These are phyloP conservation scores for Aspergillus sp. DNA, from an alignment of 2,329 filamentous ascomycete species.

Conservation along the genomic window DNA sequence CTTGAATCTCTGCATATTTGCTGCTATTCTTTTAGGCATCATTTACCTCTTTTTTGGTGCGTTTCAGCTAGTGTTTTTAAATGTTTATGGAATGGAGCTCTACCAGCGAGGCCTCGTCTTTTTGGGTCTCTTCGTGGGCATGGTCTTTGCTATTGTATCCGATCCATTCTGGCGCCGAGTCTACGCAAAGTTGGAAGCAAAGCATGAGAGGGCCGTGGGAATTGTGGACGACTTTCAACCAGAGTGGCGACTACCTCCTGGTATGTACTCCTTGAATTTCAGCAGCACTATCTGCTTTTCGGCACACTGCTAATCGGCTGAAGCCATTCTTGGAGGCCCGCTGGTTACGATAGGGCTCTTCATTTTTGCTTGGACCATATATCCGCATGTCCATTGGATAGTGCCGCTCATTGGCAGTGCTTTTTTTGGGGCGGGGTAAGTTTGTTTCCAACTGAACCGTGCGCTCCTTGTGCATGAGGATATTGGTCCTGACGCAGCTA, in stretches of 20 bases:
- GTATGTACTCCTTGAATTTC: slow-evolving; percentile 33
- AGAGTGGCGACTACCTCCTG: slow-evolving; percentile 79
- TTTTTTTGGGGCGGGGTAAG: slow-evolving; percentile 71
- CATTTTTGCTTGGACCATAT: slow-evolving; percentile 86
- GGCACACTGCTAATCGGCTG: slow-evolving; percentile 6
- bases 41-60: slow-evolving; percentile 91
- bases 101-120: slow-evolving; percentile 82
- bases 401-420: slow-evolving; percentile 70
- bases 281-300: not conserved
- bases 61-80: slow-evolving; percentile 75
- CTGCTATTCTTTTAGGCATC: slow-evolving; percentile 81
- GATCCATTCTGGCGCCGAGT: slow-evolving; percentile 50
- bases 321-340: slow-evolving; percentile 68
- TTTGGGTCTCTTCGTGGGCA: slow-evolving; percentile 53
- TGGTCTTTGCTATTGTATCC: slow-evolving; percentile 46
- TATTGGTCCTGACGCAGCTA: not conserved
- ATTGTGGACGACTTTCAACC: slow-evolving; percentile 64
- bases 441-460: slow-evolving; percentile 24
- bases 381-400: slow-evolving; percentile 70
- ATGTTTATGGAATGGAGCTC: slow-evolving; percentile 72
- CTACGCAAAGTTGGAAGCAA: slow-evolving; percentile 42
- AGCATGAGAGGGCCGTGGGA: slow-evolving; percentile 35
- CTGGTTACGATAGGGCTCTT: slow-evolving; percentile 81
- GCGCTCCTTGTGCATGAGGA: not conserved
- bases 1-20: slow-evolving; percentile 76